phyloP scores from a whole-genome alignment of 129 eudicot species.

The Saussurea involucrata region DNA sequence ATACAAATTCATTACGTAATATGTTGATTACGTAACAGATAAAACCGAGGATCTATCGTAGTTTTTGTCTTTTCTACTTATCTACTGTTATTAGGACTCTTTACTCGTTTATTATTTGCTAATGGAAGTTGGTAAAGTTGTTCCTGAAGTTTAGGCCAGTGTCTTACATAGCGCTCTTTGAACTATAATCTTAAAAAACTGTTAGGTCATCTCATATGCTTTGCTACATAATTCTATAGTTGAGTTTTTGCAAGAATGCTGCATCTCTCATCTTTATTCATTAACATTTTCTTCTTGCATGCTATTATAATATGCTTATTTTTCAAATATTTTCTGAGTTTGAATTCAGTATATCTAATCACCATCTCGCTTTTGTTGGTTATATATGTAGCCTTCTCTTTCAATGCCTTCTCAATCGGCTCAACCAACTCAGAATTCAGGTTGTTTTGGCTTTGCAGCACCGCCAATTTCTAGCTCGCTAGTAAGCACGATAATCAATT shows the following conservation, averaged over 20 bases:
- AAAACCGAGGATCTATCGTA: neutral
- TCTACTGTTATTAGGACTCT: neutral
- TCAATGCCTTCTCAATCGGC: slow-evolving; percentile 50
- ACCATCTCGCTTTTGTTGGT: slow-evolving; percentile 12
- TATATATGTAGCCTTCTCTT: slow-evolving; percentile 56
- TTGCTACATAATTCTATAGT: neutral
- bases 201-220: neutral
- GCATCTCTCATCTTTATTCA: neutral
- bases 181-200: neutral
- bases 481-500: no score
- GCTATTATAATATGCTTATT: neutral
- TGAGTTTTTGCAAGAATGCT: neutral
- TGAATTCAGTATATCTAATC: neutral
- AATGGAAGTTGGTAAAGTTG: neutral
- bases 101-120: neutral
- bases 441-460: slow-evolving; percentile 50
- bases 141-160: neutral
- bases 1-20: no score
- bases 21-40: no score
- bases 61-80: neutral
- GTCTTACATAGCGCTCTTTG: neutral
- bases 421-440: slow-evolving; percentile 62
- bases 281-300: neutral
- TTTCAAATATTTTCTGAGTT: neutral
- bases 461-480: no score